Evolutionary conservation across 306 rosid genomes (phyloP), one percentile per base, ranked within the genome.

Genomic region (Acacia crassicarpa): DNA sequence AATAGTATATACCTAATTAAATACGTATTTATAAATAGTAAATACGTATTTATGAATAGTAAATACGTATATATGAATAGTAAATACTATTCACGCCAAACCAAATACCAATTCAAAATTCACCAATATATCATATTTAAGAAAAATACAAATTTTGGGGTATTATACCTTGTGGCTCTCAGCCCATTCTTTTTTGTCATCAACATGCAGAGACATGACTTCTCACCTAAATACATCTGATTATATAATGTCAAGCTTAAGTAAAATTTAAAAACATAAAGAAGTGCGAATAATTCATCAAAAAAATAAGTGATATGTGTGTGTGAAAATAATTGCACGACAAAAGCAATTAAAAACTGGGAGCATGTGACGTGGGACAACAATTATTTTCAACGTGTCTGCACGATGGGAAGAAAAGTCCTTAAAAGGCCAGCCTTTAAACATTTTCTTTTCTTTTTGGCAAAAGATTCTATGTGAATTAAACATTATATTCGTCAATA

Each of bases 341-440:
- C 2, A 62, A 44, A 73, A 19, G 7, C 53, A 22, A 9, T 16
- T 46, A 43, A 61, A 30, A 63, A 0, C 8, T 63, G 41, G n/a
- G 76, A 77, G 62, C 78, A 84, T 63, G 84, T 80, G 85, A 67
- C 35, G 54, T 74, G 56, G 81, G 83, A 71, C 69, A 53, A 77
- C 13, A 53, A 77, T 16, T 19, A 33, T 73, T 45, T 74, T 85
- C 33, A 74, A 68, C 58, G 66, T 83, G 65, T 59, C 32, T 10
- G 14, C 33, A 61, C 48, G 61, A 62, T 33, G 10, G 9, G 75
- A 23, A 19, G 78, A 48, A 72, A 66, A 83, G 6, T 48, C 49
- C 78, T 22, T 30, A 38, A 25, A 49, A 78, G 33, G 40, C 81
- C 82, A 33, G 38, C 38, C 38, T 33, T 33, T 33, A 33, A 4